Evolutionary conservation across 306 rosid genomes (phyloP), one percentile per base, ranked within the genome.

Genomic region (Fragaria vesca): DNA sequence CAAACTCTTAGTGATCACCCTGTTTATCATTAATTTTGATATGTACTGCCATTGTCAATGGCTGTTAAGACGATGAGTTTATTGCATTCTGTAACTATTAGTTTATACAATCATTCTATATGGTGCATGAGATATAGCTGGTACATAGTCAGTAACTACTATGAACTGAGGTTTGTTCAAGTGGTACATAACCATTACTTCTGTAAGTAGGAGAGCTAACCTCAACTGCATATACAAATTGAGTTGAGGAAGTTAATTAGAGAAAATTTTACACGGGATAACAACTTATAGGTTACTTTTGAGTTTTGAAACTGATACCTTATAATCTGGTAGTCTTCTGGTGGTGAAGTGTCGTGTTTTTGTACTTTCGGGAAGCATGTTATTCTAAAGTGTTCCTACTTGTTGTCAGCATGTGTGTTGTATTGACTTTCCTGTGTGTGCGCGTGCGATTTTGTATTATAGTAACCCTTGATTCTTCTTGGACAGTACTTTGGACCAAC

Each of bases 401-500:
- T 54, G 38, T 55, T 57, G 17, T 38, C 34, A 32, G 66, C 0
- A 21, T 6, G 20, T 72, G 18, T 54, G 8, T 36, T 32, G 21
- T 63, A 16, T 32, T 18, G 3, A 12, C 12, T 28, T 62, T 8
- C 21, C 30, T 32, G 12, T 45, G 2, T 24, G 7, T 52, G 60
- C 3, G 15, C 0, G 43, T 4, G 68, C 2, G 0, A 26, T 13
- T 30, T 3, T 62, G 43, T 26, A 54, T 45, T 40, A 58, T 55
- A 10, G 10, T 79, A 16, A 75, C 30, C 58, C 57, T 61, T 34
- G 57, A 45, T 58, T 84, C 12, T 24, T 32, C 42, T 83, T 71
- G 75, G 82, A 85, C 98, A 94, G 98, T 90, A 86, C 81, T 88
- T 92, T 72, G 98, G 98, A 85, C 79, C 96, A 11, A 71, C 82